A percentile compares a stretch with the other conserved stretches of the same genome.
phyloP scores from a whole-genome alignment of 1,284 basidiomycete species.

The Trichosporon ovoides region DNA sequence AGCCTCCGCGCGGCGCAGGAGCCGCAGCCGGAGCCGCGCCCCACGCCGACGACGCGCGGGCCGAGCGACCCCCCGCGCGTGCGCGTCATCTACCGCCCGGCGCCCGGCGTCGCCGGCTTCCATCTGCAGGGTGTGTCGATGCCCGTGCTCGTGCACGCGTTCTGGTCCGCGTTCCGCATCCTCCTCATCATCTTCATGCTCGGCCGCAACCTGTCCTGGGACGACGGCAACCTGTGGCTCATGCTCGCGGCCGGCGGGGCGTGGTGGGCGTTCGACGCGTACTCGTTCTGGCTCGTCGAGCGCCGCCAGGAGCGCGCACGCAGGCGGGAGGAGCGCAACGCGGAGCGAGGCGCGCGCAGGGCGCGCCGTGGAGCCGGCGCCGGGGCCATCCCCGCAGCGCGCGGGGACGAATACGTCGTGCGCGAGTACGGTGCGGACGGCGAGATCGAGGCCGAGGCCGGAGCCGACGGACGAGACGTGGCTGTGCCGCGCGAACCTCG shows the following conservation, averaged over 20 bases:
- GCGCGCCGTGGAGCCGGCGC: neutral
- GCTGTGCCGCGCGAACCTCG: neutral
- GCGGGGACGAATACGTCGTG: neutral
- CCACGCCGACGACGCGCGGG: neutral
- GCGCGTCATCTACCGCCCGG: slow-evolving; percentile 8
- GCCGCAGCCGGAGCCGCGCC: neutral
- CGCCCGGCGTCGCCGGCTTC: neutral
- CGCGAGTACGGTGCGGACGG: slow-evolving; percentile 1
- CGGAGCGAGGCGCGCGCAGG: neutral
- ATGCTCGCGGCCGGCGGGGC: slow-evolving; percentile 26
- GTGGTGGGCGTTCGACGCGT: slow-evolving; percentile 37
- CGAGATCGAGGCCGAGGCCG: neutral
- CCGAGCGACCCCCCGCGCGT: neutral
- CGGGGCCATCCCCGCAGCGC: neutral
- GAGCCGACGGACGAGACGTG: neutral
- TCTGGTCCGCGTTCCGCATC: slow-evolving; percentile 33
- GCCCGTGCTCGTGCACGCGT: slow-evolving; percentile 25
- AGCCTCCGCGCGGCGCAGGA: slow-evolving; percentile 9
- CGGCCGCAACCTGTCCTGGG: slow-evolving; percentile 33
- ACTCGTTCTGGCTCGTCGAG: slow-evolving; percentile 14
- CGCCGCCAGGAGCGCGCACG: neutral
- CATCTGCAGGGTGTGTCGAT: slow-evolving; percentile 18
- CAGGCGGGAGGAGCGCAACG: neutral
- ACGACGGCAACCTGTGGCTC: slow-evolving; percentile 35
- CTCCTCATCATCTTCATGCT: slow-evolving; percentile 40